Evolutionary conservation across 2,329 filamentous ascomycete species (phyloP).

Genomic region (Penicillium occitanis): DNA sequence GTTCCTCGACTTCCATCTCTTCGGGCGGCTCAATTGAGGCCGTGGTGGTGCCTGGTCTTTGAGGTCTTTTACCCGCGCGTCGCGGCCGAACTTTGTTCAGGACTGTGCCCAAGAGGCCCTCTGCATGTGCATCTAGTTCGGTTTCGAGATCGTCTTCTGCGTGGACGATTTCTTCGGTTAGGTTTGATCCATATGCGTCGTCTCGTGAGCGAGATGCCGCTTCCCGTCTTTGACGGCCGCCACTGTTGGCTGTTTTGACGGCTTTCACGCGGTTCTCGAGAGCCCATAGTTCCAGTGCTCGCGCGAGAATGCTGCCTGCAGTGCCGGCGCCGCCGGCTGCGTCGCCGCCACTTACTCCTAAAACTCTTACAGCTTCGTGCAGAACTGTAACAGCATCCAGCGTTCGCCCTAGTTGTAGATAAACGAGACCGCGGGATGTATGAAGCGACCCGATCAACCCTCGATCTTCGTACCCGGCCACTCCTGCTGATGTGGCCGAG

Average conservation of each 20-base stretch:
- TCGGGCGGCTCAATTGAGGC: slow-evolving; percentile 16
- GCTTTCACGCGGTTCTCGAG: slow-evolving; percentile 38
- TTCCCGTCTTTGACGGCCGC: slow-evolving; percentile 24
- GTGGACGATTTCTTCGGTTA: slow-evolving; percentile 41
- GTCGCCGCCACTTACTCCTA: slow-evolving; percentile 48
- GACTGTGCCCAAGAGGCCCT: slow-evolving; percentile 42
- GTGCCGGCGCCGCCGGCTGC: slow-evolving; percentile 49
- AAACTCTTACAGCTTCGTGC: slow-evolving; percentile 64
- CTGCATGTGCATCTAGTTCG: slow-evolving; percentile 46
- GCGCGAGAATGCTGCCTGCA: slow-evolving; percentile 47
- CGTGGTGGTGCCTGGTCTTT: neutral
- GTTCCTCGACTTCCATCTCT: slow-evolving; percentile 29
- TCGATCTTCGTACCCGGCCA: slow-evolving; percentile 49
- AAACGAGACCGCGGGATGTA: slow-evolving; percentile 68
- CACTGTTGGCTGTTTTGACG: slow-evolving; percentile 16
- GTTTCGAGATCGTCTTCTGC: slow-evolving; percentile 39
- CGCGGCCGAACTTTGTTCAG: slow-evolving; percentile 35
- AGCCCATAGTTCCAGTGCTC: slow-evolving; percentile 49
- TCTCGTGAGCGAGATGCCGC: slow-evolving; percentile 31
- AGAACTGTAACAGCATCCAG: slow-evolving; percentile 78
- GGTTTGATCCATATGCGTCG: slow-evolving; percentile 32
- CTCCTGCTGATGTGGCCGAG: slow-evolving; percentile 38
- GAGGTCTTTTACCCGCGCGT: slow-evolving; percentile 23
- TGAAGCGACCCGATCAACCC: slow-evolving; percentile 49
- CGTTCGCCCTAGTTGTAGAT: slow-evolving; percentile 71